Conservation (phyloP, 2,329 filamentous ascomycete genomes). For the Alternaria gansuensis region DNA sequence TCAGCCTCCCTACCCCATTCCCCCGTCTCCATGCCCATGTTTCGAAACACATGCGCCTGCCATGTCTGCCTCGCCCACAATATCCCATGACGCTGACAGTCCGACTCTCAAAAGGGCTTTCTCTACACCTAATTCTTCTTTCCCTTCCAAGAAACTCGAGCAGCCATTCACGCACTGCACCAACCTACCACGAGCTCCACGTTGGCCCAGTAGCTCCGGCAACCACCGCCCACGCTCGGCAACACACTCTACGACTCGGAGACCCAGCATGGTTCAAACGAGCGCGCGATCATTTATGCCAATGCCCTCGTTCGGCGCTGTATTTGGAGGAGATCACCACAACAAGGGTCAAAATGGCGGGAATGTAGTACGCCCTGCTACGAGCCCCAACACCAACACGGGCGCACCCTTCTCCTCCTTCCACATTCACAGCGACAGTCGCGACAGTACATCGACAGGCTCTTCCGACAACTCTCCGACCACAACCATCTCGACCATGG, state of each 20-base stretch:
- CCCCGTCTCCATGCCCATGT: constrained; percentile 17
- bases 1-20: constrained; percentile 11
- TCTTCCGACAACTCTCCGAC: constrained; percentile 96
- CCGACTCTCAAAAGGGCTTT: constrained; percentile 49
- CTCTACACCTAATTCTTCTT: constrained; percentile 47
- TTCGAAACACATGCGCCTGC: constrained; percentile 21
- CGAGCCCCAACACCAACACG: constrained; percentile 47
- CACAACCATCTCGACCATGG: constrained; percentile 89
- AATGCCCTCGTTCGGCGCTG: constrained; percentile 79
- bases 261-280: constrained; percentile 53
- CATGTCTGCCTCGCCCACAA: constrained; percentile 41
- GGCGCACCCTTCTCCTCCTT: constrained; percentile 53
- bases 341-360: constrained; percentile 58
- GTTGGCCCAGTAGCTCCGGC: constrained; percentile 28
- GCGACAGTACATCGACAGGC: constrained; percentile 81
- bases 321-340: constrained; percentile 70
- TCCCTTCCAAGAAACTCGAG: constrained; percentile 44
- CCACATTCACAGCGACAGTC: constrained; percentile 72
- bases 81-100: constrained; percentile 48
- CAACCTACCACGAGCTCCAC: constrained; percentile 18
- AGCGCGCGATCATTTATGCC: constrained; percentile 52
- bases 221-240: constrained; percentile 34
- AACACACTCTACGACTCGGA: constrained; percentile 21
- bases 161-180: constrained; percentile 27
- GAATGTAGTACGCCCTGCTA: constrained; percentile 46